Evolutionary conservation across 768 basidiomycete genomes (phyloP).

Genomic region (Russula earlei): DNA sequence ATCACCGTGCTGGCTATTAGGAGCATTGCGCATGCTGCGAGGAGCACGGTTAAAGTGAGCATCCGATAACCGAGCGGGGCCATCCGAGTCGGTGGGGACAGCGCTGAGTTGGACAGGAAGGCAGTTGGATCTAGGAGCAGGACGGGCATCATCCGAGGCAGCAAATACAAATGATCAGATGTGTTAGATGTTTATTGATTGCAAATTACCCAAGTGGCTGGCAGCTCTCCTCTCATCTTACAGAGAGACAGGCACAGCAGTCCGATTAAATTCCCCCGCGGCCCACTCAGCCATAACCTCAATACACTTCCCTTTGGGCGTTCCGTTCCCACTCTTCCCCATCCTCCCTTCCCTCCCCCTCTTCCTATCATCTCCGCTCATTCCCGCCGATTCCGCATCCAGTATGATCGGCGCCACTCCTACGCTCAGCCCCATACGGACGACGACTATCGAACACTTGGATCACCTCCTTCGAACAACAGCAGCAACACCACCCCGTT

Average conservation of each 20-base stretch:
- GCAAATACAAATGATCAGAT: too few relatives aligned
- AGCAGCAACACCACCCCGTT: neutral
- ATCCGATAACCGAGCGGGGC: too few relatives aligned
- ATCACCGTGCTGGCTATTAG: too few relatives aligned
- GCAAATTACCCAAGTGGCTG: too few relatives aligned
- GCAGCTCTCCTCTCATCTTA: too few relatives aligned
- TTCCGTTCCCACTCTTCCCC: slow-evolving; percentile 1
- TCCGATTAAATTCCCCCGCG: neutral
- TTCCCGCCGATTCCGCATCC: neutral
- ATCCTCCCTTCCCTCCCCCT: slow-evolving; percentile 1
- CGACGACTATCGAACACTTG: slow-evolving; percentile 14
- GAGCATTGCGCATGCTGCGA: too few relatives aligned
- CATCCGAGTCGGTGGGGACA: too few relatives aligned
- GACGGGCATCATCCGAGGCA: too few relatives aligned
- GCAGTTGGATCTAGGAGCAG: too few relatives aligned
- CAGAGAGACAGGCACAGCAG: neutral
- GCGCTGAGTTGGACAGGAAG: too few relatives aligned
- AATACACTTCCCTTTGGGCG: neutral
- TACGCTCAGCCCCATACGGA: neutral
- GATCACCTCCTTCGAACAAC: neutral
- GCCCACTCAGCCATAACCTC: neutral
- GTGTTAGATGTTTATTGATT: too few relatives aligned
- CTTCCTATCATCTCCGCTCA: neutral
- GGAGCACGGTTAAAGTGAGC: too few relatives aligned
- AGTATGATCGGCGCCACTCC: slow-evolving; percentile 22